phyloP scores from a whole-genome alignment of 495 filamentous ascomycete species.

The Bathelium albidoporum region DNA sequence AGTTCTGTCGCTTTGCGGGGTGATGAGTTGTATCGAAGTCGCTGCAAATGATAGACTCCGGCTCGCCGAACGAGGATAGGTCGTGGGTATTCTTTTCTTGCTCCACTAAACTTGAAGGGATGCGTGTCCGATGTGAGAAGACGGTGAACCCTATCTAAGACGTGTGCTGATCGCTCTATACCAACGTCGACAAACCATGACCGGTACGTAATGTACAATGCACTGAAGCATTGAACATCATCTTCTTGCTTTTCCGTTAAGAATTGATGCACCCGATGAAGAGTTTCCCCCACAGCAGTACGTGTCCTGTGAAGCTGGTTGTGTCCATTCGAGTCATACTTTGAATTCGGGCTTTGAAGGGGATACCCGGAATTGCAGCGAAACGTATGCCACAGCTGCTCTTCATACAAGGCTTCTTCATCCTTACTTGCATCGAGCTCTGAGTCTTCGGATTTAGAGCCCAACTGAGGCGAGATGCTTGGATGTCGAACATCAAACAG shows the following conservation, averaged over 20 bases:
- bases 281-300: slow-evolving; percentile 62
- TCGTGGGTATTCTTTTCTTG: slow-evolving; percentile 85
- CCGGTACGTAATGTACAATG: slow-evolving; percentile 80
- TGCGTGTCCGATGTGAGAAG: slow-evolving; percentile 75
- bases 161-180: slow-evolving; percentile 88
- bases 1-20: slow-evolving; percentile 74
- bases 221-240: slow-evolving; percentile 88
- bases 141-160: slow-evolving; percentile 73
- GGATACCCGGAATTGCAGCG: slow-evolving; percentile 79
- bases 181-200: slow-evolving; percentile 98
- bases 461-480: slow-evolving; percentile 14
- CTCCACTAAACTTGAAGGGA: slow-evolving; percentile 86
- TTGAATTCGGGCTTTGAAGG: slow-evolving; percentile 45
- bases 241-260: slow-evolving; percentile 79
- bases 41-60: slow-evolving; percentile 87
- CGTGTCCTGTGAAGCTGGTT: slow-evolving; percentile 67
- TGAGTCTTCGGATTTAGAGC: slow-evolving; percentile 3
- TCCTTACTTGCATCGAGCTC: slow-evolving; percentile 26
- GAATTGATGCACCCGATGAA: slow-evolving; percentile 79
- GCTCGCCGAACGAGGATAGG: slow-evolving; percentile 81
- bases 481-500: slow-evolving; percentile 71
- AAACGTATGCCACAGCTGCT: slow-evolving; percentile 53
- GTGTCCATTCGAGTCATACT: slow-evolving; percentile 35
- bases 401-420: slow-evolving; percentile 25
- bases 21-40: slow-evolving; percentile 82